Evolutionary conservation across 345 rosid genomes (phyloP).

Genomic region (Abelmoschus esculentus): DNA sequence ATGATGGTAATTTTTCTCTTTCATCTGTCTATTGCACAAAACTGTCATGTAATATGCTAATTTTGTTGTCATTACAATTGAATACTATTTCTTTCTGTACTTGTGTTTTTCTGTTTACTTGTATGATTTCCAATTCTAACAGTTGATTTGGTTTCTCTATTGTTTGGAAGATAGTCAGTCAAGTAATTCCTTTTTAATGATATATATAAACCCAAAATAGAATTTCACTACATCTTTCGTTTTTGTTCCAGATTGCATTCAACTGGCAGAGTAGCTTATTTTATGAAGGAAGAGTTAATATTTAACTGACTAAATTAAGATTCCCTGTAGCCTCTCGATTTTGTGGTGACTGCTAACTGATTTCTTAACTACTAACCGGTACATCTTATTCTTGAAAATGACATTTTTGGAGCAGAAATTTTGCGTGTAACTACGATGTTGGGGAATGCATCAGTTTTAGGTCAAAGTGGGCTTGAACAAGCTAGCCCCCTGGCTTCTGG

Average conservation of each 20-base stretch:
- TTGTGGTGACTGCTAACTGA: conserved; percentile 44
- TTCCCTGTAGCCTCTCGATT: conserved; percentile 39
- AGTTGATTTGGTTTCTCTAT: background rate
- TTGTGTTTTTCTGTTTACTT: background rate
- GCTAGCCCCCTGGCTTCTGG: conserved; percentile 87
- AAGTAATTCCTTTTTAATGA: background rate
- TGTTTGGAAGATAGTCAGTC: background rate
- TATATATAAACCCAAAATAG: background rate
- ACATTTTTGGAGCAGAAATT: conserved; percentile 97
- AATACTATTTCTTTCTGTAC: background rate
- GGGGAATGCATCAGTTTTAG: conserved; percentile 99
- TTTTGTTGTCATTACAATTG: background rate
- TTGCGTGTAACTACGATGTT: conserved; percentile 66
- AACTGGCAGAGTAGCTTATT: conserved; percentile 9
- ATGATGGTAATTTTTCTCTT: background rate
- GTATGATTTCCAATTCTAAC: conserved; percentile 23
- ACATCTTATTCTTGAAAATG: conserved; percentile 95
- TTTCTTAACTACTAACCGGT: conserved; percentile 63
- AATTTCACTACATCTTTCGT: background rate
- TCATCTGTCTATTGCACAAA: background rate
- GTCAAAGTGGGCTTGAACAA: conserved; percentile 96
- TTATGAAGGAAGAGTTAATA: conserved; percentile 16
- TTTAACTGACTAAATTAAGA: conserved; percentile 50
- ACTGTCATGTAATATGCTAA: background rate
- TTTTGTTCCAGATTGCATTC: background rate